Conservation (phyloP, 2,329 filamentous ascomycete species). For the Cercospora nicotianae region DNA sequence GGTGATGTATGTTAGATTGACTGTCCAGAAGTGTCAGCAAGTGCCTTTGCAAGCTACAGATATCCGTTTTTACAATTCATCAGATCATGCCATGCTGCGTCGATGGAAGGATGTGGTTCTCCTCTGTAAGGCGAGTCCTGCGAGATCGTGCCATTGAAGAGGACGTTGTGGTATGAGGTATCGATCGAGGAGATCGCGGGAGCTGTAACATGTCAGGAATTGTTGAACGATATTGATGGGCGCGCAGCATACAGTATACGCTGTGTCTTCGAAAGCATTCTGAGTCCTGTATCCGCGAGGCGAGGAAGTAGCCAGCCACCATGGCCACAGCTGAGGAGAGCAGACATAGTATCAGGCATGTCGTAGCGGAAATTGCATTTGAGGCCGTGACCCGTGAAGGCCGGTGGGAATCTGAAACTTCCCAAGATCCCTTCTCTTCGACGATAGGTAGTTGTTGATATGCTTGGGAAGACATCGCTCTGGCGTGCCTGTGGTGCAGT, state of each 20-base stretch:
- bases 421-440: background rate
- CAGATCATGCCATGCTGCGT: background rate
- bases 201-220: background rate
- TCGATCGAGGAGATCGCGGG: background rate
- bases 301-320: background rate
- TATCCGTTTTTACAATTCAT: background rate
- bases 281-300: background rate
- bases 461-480: background rate
- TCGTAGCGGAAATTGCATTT: background rate
- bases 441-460: background rate
- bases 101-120: background rate
- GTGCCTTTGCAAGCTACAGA: background rate
- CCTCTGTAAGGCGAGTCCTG: background rate
- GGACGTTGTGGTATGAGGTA: background rate
- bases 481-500: background rate
- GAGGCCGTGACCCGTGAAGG: background rate
- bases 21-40: background rate
- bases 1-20: background rate
- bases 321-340: background rate
- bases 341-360: background rate
- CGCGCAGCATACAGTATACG: background rate
- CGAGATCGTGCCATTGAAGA: background rate
- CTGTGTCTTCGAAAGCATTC: background rate
- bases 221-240: background rate
- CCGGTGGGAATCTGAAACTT: background rate